A percentile compares a stretch with the other conserved stretches of the same genome.
Evolutionary conservation across 192 early-diverging fungal genomes (phyloP).

Genomic region (Paraglomus occultum): DNA sequence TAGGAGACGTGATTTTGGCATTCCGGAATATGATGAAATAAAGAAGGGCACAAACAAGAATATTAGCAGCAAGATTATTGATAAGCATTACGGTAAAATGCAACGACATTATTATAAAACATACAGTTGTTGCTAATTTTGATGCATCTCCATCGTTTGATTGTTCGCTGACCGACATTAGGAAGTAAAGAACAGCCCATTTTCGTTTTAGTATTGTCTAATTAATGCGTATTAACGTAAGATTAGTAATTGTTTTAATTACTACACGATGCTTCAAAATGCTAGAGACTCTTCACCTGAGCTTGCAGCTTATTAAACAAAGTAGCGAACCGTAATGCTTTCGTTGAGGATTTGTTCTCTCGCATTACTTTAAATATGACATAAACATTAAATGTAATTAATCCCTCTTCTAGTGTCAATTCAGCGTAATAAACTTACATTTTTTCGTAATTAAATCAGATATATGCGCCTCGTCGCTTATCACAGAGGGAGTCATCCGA

Average conservation of each 20-base stretch:
- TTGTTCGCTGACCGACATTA: constrained; percentile 47
- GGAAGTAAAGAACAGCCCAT: constrained; percentile 59
- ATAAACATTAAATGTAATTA: neutral
- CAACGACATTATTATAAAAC: constrained; percentile 5
- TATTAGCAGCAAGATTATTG: too few relatives aligned
- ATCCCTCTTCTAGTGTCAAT: too few relatives aligned
- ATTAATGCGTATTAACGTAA: neutral
- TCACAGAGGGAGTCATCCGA: constrained; percentile 52
- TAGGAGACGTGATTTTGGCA: neutral
- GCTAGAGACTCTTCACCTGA: constrained; percentile 34
- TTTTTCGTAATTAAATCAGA: constrained; percentile 64
- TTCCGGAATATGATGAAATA: too few relatives aligned
- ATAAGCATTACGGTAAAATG: neutral
- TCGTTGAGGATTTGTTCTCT: constrained; percentile 45
- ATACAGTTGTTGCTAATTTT: constrained; percentile 11
- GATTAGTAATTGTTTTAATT: neutral
- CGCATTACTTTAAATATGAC: constrained; percentile 46
- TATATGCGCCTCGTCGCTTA: constrained; percentile 55
- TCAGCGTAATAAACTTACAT: constrained; percentile 41
- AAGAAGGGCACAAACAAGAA: too few relatives aligned
- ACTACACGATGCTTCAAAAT: neutral
- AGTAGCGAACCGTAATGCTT: constrained; percentile 59
- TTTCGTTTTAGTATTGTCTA: constrained; percentile 50
- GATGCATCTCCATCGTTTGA: constrained; percentile 23
- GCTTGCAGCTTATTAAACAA: constrained; percentile 54